Evolutionary conservation across 148 eudicot genomes (phyloP).

Genomic region (Chenopodium suecicum): DNA sequence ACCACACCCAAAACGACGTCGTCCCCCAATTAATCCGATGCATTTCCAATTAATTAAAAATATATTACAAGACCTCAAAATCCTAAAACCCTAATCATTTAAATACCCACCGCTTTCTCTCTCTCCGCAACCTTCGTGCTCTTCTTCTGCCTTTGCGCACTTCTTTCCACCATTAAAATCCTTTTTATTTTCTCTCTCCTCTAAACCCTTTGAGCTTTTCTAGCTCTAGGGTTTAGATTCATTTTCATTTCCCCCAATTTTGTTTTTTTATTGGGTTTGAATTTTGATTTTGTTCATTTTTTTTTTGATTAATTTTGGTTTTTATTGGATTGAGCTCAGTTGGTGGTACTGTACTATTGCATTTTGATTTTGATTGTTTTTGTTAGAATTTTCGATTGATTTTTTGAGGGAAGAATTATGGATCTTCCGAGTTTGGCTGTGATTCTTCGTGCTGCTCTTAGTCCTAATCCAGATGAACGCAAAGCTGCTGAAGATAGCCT

Average conservation of each 20-base stretch:
- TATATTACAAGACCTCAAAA: neutral
- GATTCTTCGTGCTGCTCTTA: constrained; percentile 85
- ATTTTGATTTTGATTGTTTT: neutral
- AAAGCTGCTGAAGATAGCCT: constrained; percentile 93
- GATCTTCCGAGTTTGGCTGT: constrained; percentile 78
- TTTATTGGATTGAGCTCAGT: neutral
- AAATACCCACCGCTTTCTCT: constrained; percentile 24
- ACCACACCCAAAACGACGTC: too few relatives aligned
- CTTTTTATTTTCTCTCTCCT: constrained; percentile 8
- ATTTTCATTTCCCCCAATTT: neutral
- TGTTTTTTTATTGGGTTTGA: neutral
- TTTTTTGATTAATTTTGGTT: neutral
- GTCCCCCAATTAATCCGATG: too few relatives aligned
- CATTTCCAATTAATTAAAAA: too few relatives aligned
- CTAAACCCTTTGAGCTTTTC: constrained; percentile 23
- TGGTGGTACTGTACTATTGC: constrained; percentile 30
- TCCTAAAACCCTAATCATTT: constrained; percentile 48
- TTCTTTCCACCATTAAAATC: neutral
- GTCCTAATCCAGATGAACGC: constrained; percentile 89
- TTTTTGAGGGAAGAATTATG: constrained; percentile 38
- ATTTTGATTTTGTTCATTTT: neutral
- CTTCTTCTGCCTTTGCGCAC: neutral
- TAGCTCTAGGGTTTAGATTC: constrained; percentile 27
- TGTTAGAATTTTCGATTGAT: neutral
- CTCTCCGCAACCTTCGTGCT: constrained; percentile 34